phyloP scores from a whole-genome alignment of 768 basidiomycete genomes.

The Chalciporus piperatus region DNA sequence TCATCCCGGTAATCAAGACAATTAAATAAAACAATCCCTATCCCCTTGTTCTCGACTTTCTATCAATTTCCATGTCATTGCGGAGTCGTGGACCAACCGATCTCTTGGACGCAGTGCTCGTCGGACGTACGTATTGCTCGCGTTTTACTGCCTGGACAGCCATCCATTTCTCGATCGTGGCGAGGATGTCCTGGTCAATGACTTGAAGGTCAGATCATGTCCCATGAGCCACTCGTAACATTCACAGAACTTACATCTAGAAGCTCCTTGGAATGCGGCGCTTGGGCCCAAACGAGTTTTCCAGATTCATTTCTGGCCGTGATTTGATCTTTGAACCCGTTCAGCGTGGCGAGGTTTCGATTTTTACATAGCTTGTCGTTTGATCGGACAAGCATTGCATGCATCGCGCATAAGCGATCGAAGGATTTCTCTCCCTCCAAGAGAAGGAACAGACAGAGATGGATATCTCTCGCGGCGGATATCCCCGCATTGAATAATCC shows the following conservation, averaged over 20 bases:
- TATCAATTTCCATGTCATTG: slow-evolving; percentile 39
- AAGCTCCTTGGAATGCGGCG: slow-evolving; percentile 13
- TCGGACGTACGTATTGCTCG: neutral
- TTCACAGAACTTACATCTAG: slow-evolving; percentile 16
- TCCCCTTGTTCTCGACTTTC: neutral
- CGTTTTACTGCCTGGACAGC: slow-evolving; percentile 20
- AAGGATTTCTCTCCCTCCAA: slow-evolving; percentile 18
- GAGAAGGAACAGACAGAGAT: slow-evolving; percentile 29
- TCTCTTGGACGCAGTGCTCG: neutral
- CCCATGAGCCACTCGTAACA: neutral
- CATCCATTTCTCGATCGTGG: slow-evolving; percentile 27
- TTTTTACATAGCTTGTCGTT: slow-evolving; percentile 33
- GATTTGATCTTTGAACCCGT: slow-evolving; percentile 19
- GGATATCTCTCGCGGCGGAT: slow-evolving; percentile 24
- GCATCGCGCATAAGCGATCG: slow-evolving; percentile 33
- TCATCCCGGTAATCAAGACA: slow-evolving; percentile 8
- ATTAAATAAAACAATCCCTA: slow-evolving; percentile 6
- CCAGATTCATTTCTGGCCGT: slow-evolving; percentile 12
- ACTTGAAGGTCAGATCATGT: neutral
- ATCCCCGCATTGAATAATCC: slow-evolving; percentile 29
- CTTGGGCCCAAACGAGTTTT: slow-evolving; percentile 21
- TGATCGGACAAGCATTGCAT: slow-evolving; percentile 32
- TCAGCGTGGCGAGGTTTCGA: slow-evolving; percentile 16
- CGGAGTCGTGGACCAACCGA: slow-evolving; percentile 27
- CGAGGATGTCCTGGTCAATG: slow-evolving; percentile 25